These are phyloP conservation scores for Diaporthe ilicicola DNA, from an alignment of 2,329 filamentous ascomycete species.

Conservation along the genomic window DNA sequence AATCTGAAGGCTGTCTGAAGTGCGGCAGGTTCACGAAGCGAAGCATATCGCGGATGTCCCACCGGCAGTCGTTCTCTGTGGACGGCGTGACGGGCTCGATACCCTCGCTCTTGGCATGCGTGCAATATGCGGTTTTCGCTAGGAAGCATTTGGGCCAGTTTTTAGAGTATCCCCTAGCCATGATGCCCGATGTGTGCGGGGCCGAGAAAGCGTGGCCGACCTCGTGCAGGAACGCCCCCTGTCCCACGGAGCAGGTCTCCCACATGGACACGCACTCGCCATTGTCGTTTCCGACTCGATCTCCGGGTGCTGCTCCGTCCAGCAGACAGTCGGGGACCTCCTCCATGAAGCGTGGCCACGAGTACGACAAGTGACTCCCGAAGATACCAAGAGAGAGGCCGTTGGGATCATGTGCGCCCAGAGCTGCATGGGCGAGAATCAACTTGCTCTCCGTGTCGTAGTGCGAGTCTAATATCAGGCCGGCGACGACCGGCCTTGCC, in stretches of 20 bases:
- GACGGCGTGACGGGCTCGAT: conserved; percentile 44
- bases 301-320: conserved; percentile 42
- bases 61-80: conserved; percentile 66
- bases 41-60: conserved; percentile 74
- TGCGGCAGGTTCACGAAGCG: conserved; percentile 74
- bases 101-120: neutral
- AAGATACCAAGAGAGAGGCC: neutral
- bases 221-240: conserved; percentile 77
- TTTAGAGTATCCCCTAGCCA: conserved; percentile 56
- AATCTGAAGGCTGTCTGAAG: conserved; percentile 72
- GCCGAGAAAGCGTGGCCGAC: conserved; percentile 76
- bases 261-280: conserved; percentile 52
- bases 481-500: conserved; percentile 71
- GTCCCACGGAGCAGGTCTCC: conserved; percentile 60
- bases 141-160: conserved; percentile 55
- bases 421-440: conserved; percentile 70
- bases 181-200: conserved; percentile 73
- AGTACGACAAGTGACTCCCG: conserved; percentile 7
- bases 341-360: neutral
- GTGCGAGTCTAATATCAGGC: conserved; percentile 68
- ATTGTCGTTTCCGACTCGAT: conserved; percentile 51
- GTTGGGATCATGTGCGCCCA: neutral
- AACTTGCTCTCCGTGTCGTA: conserved; percentile 65
- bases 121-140: conserved; percentile 36
- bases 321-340: conserved; percentile 6